Percentiles rank a stretch among this genome's conserved stretches.
phyloP scores from a whole-genome alignment of 129 eudicot species.

The Flaveria linearis region DNA sequence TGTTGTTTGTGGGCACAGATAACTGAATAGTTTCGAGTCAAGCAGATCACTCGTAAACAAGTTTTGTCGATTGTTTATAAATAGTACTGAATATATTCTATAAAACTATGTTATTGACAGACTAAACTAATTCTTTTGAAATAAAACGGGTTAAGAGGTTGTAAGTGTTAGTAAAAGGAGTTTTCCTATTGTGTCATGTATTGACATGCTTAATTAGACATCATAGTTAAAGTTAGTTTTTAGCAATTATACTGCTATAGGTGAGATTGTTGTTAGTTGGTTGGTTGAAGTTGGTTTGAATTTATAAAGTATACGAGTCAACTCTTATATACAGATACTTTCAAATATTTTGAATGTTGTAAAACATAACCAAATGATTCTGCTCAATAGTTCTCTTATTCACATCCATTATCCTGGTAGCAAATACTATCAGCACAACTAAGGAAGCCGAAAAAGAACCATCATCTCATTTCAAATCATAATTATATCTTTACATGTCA shows the following conservation, averaged over 20 bases:
- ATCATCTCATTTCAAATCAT: neutral
- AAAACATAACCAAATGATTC: neutral
- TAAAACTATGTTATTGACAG: neutral
- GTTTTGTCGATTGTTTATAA: neutral
- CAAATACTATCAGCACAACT: neutral
- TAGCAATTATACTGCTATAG: too few species aligned
- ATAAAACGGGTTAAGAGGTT: neutral
- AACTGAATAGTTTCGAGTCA: neutral
- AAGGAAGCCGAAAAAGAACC: neutral
- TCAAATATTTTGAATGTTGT: too few species aligned
- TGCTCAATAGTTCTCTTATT: neutral
- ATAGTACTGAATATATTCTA: neutral
- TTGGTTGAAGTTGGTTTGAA: too few species aligned
- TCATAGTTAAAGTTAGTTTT: too few species aligned
- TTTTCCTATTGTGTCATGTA: neutral
- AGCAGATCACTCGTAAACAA: neutral
- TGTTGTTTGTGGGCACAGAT: neutral
- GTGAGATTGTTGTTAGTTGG: too few species aligned
- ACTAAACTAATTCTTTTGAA: neutral
- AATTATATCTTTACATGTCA: neutral
- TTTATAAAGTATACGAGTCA: too few species aligned
- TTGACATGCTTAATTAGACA: too few species aligned
- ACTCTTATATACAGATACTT: too few species aligned
- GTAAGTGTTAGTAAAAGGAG: neutral
- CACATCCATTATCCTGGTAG: slow-evolving; percentile 5